Conservation (phyloP, 169 alveolate species). For the Eimeria necatrix region DNA sequence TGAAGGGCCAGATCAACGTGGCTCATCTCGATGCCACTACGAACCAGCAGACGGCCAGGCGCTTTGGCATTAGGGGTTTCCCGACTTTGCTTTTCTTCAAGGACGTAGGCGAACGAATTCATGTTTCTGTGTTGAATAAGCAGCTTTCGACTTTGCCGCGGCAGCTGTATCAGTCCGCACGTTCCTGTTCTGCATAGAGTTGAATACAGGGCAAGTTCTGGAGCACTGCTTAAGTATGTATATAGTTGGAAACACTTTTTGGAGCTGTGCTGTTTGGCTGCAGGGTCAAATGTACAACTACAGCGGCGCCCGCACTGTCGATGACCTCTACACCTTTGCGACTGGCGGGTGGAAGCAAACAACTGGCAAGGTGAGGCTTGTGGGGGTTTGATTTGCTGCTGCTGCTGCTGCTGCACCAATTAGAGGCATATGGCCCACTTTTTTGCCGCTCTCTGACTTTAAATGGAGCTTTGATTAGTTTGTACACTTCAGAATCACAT, state of each 20-base stretch:
- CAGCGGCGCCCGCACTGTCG: slow-evolving; percentile 80
- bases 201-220: background rate
- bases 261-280: background rate
- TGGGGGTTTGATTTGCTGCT: no score
- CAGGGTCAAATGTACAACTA: slow-evolving; percentile 92
- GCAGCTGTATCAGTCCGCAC: no score
- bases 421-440: background rate
- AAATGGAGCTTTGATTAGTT: no score
- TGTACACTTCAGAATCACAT: no score
- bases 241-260: background rate
- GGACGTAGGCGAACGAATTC: slow-evolving; percentile 82
- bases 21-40: slow-evolving; percentile 91
- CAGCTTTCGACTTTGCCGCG: no score
- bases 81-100: slow-evolving; percentile 97
- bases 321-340: slow-evolving; percentile 79
- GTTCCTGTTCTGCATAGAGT: no score
- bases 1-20: slow-evolving; percentile 89
- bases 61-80: slow-evolving; percentile 95
- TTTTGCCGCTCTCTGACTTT: background rate
- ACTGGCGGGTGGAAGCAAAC: slow-evolving; percentile 76
- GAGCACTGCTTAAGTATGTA: background rate
- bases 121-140: background rate
- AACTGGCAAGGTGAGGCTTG: slow-evolving; percentile 59
- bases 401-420: background rate
- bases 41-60: slow-evolving; percentile 87